These are phyloP conservation scores for Chlamydomonas schloesseri DNA, from an alignment of 139 green algal genomes.

Conservation along the genomic window DNA sequence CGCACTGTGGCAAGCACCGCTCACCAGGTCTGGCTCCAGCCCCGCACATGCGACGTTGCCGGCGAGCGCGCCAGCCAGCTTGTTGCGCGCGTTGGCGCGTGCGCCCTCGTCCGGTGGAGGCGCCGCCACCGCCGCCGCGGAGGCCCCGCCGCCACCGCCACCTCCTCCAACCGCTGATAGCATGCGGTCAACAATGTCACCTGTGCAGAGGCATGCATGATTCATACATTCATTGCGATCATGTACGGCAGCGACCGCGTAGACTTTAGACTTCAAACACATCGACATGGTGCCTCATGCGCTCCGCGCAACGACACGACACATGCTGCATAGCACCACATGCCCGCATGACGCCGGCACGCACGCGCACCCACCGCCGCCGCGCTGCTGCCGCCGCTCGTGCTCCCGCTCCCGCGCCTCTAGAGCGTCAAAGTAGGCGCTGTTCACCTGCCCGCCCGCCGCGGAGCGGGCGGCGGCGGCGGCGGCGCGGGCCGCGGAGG, in stretches of 20 bases:
- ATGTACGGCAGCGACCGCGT: too few relatives aligned
- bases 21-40: not conserved
- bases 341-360: too few relatives aligned
- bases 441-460: conserved; percentile 24
- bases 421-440: conserved; percentile 6
- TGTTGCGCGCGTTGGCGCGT: not conserved
- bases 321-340: too few relatives aligned
- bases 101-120: not conserved
- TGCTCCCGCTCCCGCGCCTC: conserved; percentile 6
- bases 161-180: not conserved
- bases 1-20: too few relatives aligned
- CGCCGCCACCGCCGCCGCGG: not conserved
- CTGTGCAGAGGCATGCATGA: too few relatives aligned
- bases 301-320: too few relatives aligned
- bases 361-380: not conserved
- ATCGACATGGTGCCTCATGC: too few relatives aligned
- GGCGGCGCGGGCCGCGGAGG: not conserved
- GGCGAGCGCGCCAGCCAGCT: conserved; percentile 28
- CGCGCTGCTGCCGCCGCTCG: not conserved
- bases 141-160: not conserved
- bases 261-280: too few relatives aligned
- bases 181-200: conserved; percentile 20
- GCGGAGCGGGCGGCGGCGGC: not conserved
- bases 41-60: not conserved
- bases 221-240: too few relatives aligned